These are phyloP conservation scores for Lactarius hatsudake DNA, from an alignment of 768 basidiomycete species.

Conservation along the genomic window DNA sequence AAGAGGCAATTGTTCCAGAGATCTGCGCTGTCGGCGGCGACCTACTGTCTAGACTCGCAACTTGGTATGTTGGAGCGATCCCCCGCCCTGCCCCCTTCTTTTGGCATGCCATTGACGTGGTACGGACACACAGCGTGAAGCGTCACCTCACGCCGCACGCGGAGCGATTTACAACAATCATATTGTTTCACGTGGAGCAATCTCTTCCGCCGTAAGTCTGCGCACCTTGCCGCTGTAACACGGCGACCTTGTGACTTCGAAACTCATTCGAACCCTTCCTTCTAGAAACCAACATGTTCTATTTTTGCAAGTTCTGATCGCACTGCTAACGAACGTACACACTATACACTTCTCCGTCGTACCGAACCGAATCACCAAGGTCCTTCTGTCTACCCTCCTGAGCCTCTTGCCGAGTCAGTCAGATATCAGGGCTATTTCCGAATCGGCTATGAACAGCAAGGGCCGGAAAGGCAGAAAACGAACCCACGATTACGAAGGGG, in stretches of 20 bases:
- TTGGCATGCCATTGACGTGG: neutral
- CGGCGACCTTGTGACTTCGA: neutral
- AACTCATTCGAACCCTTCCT: constrained; percentile 15
- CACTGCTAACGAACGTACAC: constrained; percentile 19
- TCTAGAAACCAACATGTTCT: constrained; percentile 17
- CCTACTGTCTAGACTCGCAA: constrained; percentile 47
- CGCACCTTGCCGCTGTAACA: neutral
- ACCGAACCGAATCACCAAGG: constrained; percentile 25
- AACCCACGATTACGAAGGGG: constrained; percentile 68
- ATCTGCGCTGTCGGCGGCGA: constrained; percentile 54
- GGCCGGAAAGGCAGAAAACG: constrained; percentile 66
- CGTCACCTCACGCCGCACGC: constrained; percentile 55
- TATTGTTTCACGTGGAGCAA: constrained; percentile 64
- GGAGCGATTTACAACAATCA: constrained; percentile 48
- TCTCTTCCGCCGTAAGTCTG: constrained; percentile 45
- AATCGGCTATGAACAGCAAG: constrained; percentile 31
- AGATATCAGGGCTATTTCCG: constrained; percentile 33
- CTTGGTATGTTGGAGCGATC: constrained; percentile 41
- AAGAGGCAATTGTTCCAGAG: constrained; percentile 48
- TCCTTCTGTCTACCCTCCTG: constrained; percentile 22
- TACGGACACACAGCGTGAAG: constrained; percentile 41
- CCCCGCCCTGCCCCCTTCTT: constrained; percentile 2
- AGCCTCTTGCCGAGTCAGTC: constrained; percentile 29
- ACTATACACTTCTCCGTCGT: constrained; percentile 15
- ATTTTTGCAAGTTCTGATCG: constrained; percentile 19